Base-by-base conservation (phyloP, 2,329 filamentous ascomycete species). In the Whalleya microplaca region DNA sequence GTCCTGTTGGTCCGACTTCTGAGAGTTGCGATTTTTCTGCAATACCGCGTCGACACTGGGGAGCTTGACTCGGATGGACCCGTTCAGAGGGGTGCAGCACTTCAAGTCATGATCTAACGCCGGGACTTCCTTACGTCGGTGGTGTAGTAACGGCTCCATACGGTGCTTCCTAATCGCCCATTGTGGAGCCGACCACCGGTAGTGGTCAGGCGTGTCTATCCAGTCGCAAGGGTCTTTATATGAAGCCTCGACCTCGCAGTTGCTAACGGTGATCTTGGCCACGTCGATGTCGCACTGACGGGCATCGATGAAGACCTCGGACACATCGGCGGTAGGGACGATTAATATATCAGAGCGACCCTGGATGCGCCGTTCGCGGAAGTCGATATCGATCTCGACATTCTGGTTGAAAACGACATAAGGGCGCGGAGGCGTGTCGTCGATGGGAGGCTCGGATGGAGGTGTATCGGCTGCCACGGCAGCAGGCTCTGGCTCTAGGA, bases 331-430 rank as follows among this genome's bases (percentile, higher is more conserved):
- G 41, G 80, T 56, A 55, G 83, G 79, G 64, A 89, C 87, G 51
- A 98, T 85, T 27, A 88, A 89, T 65, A 99, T 89, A 64, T 93
- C 89, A 8, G 90, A 91, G 61, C 84, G 88, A 48, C 95, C 95
- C 59, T 84, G 87, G 68, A 98, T 77, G 68, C 81, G 84, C 73
- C 87, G 88, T 51, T 84, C 84, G 62, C 84, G 82, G 72, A 99
- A 96, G 76, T 96, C 90, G 70, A 99, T 81, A 67, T 98, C 93
- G 58, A 99, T 80, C 67, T 92, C 88, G 48, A 99, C 88, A 72
- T 91, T 90, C 76, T 98, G 94, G 75, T 92, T 89, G 52, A 91
- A 82, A 55, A 98, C 77, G 41, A 82, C 70, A 59, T 78, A 82
- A 44, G 71, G 69, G 41, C 74, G 73, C 40, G 67, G 66, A 23